Evolutionary conservation across 768 basidiomycete species (phyloP).

Genomic region (Leccinum obscurum): DNA sequence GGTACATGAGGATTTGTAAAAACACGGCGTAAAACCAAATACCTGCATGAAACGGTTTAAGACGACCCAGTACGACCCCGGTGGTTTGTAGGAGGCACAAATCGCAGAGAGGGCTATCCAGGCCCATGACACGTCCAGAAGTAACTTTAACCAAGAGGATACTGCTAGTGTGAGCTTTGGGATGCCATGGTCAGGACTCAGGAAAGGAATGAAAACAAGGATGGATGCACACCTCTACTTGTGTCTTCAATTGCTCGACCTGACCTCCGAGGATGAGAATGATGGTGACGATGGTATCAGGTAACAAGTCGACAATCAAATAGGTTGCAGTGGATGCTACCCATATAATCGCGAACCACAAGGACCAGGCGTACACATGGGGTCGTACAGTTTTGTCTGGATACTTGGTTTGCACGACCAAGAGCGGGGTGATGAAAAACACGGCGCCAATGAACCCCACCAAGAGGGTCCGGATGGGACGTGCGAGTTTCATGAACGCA

Average conservation of each 20-base stretch:
- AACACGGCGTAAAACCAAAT: constrained; percentile 6
- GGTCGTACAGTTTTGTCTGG: constrained; percentile 42
- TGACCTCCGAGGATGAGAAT: constrained; percentile 57
- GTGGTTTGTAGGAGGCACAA: constrained; percentile 55
- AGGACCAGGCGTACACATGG: constrained; percentile 63
- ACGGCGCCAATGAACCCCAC: constrained; percentile 58
- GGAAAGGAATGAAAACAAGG: background rate
- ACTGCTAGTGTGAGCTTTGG: constrained; percentile 65
- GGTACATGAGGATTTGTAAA: constrained; percentile 9
- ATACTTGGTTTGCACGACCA: constrained; percentile 68
- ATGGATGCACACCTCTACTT: constrained; percentile 57
- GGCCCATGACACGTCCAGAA: constrained; percentile 64
- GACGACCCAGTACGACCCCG: constrained; percentile 64
- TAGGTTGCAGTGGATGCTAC: constrained; percentile 59
- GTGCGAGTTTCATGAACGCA: constrained; percentile 65
- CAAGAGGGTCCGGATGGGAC: constrained; percentile 57
- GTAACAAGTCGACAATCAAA: constrained; percentile 63
- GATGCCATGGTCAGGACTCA: background rate
- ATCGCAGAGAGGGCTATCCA: constrained; percentile 75
- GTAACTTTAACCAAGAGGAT: constrained; percentile 68
- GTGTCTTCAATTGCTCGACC: constrained; percentile 64
- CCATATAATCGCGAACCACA: constrained; percentile 73
- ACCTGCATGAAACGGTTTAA: constrained; percentile 75
- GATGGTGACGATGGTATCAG: constrained; percentile 53
- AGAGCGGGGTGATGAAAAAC: constrained; percentile 66